Evolutionary conservation across 306 rosid genomes (phyloP), one percentile per base, ranked within the genome.

Genomic region (Castanea mollissima): DNA sequence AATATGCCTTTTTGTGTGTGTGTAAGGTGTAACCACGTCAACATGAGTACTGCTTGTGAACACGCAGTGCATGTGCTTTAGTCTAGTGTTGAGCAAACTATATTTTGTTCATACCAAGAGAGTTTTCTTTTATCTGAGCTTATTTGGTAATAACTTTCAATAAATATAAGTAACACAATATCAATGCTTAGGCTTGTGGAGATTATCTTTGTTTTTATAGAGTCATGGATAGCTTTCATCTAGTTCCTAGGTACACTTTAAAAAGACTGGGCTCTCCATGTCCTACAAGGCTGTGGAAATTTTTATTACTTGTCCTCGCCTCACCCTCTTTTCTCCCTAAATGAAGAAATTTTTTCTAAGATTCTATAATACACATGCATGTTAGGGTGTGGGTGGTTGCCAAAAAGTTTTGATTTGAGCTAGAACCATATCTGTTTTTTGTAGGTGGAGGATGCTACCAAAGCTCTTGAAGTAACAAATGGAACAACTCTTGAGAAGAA

Each of bases 391-490:
- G 16, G 31, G 79, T 69, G 35, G 19, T 54, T 52, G 62, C 63
- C 54, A 54, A 52, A 46, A 55, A 15, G 58, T 38, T 55, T 81
- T 69, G 34, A 51, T 74, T 52, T 77, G 38, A 77, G 56, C 72
- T 80, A 34, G 74, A 52, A 32, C 59, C 71, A 15, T 55, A 41
- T 62, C 76, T 49, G 65, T 76, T 71, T 79, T 51, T 38, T 78
- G 73, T 77, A 95, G 99, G 97, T 95, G 78, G 99, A 89, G 77
- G 97, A 95, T 89, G 97, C 99, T 76, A 90, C 96, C 60, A 92
- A 91, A 76, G 98, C 99, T 80, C 95, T 95, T 74, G 96, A 91
- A 80, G 93, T 90, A 81, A 92, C 99, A 69, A 90, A 95, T 83
- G 98, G 99, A 35, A 92, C 91, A 56, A 76, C 95, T 19, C 97